Conservation (phyloP, 345 rosid genomes). For the Arabidopsis arenosa region DNA sequence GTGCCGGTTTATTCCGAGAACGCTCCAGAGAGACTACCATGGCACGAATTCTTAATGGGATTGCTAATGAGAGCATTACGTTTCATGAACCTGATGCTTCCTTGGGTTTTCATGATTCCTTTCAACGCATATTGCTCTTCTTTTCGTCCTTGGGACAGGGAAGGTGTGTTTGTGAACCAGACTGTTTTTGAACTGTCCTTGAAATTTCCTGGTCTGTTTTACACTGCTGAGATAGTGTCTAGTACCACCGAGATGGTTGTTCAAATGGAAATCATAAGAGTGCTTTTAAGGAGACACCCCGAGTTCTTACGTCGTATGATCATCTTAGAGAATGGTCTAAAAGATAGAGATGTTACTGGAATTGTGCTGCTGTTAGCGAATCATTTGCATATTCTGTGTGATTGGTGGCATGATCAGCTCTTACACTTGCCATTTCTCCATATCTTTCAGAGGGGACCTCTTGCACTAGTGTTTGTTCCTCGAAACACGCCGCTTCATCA, state of each 20-base stretch:
- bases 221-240: neutral
- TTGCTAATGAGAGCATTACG: slow-evolving; percentile 15
- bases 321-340: neutral
- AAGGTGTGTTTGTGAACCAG: neutral
- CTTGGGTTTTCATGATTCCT: slow-evolving; percentile 28
- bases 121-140: slow-evolving; percentile 10
- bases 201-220: slow-evolving; percentile 4
- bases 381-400: slow-evolving; percentile 3
- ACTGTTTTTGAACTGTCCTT: slow-evolving; percentile 1
- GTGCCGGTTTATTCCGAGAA: slow-evolving; percentile 33
- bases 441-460: neutral
- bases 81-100: slow-evolving; percentile 3
- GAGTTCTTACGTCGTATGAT: neutral
- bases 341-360: neutral
- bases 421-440: slow-evolving; percentile 4
- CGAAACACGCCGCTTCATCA: slow-evolving; percentile 13
- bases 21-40: slow-evolving; percentile 34
- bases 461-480: slow-evolving; percentile 16
- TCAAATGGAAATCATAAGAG: neutral
- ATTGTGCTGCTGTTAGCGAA: neutral
- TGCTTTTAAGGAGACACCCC: neutral
- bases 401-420: slow-evolving; percentile 38
- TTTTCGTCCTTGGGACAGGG: slow-evolving; percentile 2
- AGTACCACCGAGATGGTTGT: neutral
- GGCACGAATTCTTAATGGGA: slow-evolving; percentile 13